These are phyloP conservation scores for Nannizziopsis arthrosporioides DNA, from an alignment of 2,329 filamentous ascomycete species.

Conservation along the genomic window DNA sequence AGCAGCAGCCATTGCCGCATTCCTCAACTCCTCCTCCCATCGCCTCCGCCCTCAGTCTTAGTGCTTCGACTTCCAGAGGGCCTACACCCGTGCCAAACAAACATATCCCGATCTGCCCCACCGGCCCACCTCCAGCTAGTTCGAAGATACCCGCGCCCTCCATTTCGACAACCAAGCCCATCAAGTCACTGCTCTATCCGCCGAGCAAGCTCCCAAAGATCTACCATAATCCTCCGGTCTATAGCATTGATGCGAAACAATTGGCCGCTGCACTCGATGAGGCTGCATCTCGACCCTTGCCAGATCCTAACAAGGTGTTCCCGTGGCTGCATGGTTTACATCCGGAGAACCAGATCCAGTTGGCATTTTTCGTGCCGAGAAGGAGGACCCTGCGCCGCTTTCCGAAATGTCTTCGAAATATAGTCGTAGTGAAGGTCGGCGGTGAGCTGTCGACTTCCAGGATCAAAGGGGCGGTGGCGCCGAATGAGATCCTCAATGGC, in stretches of 20 bases:
- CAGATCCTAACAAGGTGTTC: conserved; percentile 75
- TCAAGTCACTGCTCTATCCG: conserved; percentile 55
- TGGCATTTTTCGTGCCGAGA: conserved; percentile 75
- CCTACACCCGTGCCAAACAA: conserved; percentile 68
- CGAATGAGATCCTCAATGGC: conserved; percentile 61
- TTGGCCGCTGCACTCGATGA: conserved; percentile 66
- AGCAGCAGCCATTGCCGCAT: conserved; percentile 35
- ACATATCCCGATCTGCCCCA: conserved; percentile 78
- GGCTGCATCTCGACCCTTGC: conserved; percentile 65
- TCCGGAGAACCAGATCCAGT: conserved; percentile 74
- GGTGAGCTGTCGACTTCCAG: conserved; percentile 62
- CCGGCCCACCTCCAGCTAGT: conserved; percentile 49
- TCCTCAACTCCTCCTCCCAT: conserved; percentile 41
- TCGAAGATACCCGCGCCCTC: conserved; percentile 44
- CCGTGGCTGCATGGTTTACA: conserved; percentile 94
- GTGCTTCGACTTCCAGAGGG: conserved; percentile 41
- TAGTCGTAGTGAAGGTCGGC: conserved; percentile 81
- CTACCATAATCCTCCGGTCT: conserved; percentile 51
- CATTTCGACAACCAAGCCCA: conserved; percentile 45
- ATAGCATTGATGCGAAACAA: conserved; percentile 57
- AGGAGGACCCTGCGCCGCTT: conserved; percentile 58
- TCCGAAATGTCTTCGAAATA: conserved; percentile 63
- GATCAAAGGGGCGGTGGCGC: conserved; percentile 75
- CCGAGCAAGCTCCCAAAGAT: conserved; percentile 51
- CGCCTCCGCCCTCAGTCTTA: conserved; percentile 45